Conservation (phyloP, 257 asterid genomes). For the Solanum pimpinellifolium region DNA sequence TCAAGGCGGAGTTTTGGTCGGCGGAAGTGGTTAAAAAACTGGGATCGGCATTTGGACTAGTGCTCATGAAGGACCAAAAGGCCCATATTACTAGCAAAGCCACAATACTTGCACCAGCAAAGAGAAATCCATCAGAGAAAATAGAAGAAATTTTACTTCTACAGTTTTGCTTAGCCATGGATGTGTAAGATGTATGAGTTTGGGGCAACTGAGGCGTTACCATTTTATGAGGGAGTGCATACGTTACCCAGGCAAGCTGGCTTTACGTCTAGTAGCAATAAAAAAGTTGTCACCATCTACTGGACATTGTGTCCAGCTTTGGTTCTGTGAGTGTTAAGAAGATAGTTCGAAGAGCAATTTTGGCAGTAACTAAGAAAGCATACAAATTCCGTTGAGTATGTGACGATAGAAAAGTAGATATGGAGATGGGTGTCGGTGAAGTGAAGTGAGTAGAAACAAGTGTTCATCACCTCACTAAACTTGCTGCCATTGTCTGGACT, state of each 20-base stretch:
- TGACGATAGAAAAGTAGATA: constrained; percentile 2
- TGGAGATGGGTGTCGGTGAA: neutral
- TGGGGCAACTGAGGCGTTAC: constrained; percentile 21
- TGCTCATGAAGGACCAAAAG: constrained; percentile 35
- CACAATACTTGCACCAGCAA: constrained; percentile 34
- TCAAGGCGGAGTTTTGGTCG: neutral
- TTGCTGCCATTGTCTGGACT: neutral
- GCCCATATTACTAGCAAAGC: constrained; percentile 43
- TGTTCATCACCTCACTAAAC: neutral
- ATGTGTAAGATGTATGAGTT: constrained; percentile 13
- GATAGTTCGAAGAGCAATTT: neutral
- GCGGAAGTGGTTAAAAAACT: constrained; percentile 11
- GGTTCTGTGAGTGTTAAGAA: neutral
- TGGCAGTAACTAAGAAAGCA: neutral
- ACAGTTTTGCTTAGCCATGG: constrained; percentile 24
- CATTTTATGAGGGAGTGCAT: constrained; percentile 15
- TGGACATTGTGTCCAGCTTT: neutral
- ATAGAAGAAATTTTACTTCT: constrained; percentile 32
- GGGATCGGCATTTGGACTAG: constrained; percentile 8
- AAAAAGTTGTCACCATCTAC: neutral
- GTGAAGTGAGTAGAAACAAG: neutral
- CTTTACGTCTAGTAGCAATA: constrained; percentile 21
- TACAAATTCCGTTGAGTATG: neutral
- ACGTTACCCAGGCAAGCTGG: constrained; percentile 13
- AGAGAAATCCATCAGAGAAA: constrained; percentile 32